phyloP scores from a whole-genome alignment of 345 rosid species.

The Mallotus nudiflorus region DNA sequence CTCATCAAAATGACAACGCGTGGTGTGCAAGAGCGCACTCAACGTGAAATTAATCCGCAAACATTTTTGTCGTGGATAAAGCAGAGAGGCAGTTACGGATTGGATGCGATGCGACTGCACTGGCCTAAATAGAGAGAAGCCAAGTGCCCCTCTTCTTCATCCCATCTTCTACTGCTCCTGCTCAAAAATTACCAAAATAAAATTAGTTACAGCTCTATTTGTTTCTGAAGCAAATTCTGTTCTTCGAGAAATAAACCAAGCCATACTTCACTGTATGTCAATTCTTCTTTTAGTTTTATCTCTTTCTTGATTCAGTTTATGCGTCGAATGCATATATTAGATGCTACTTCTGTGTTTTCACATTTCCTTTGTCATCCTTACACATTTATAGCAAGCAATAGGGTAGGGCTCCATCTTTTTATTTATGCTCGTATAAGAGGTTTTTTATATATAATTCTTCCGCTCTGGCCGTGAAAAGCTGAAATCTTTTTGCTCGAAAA shows the following conservation, averaged over 20 bases:
- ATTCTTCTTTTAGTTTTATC: background rate
- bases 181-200: background rate
- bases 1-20: too few relatives aligned
- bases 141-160: too few relatives aligned
- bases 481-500: background rate
- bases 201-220: background rate
- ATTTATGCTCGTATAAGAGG: background rate
- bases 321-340: background rate
- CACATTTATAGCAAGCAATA: background rate
- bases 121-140: background rate
- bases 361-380: background rate
- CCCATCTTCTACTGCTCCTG: background rate
- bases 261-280: slow-evolving; percentile 3
- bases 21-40: too few relatives aligned
- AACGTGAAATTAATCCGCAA: background rate
- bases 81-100: background rate
- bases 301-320: background rate
- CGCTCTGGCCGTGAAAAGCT: background rate
- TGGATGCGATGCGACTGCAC: background rate
- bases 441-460: background rate
- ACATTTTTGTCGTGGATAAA: background rate
- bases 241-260: background rate
- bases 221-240: background rate
- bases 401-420: background rate
- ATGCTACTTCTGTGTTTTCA: background rate